These are phyloP conservation scores for Tricholoma sp. DNA, from an alignment of 768 basidiomycete species.

Conservation along the genomic window DNA sequence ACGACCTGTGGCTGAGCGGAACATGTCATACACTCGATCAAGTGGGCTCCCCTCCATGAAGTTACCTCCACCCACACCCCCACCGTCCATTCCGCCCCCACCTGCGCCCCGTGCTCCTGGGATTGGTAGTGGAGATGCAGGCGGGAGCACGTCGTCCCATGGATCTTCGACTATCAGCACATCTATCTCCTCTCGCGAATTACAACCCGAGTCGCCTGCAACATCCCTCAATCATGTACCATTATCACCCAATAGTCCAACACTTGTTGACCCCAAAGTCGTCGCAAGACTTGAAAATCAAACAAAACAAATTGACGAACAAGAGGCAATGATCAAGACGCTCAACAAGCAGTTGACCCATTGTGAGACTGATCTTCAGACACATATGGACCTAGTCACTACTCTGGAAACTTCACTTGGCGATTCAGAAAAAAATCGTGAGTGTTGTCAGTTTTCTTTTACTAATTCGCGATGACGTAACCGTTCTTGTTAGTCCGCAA, in stretches of 20 bases:
- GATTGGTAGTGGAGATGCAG: constrained; percentile 40
- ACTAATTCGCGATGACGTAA: constrained; percentile 1
- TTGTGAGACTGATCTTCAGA: constrained; percentile 86
- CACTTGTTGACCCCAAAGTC: constrained; percentile 50
- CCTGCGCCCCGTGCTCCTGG: constrained; percentile 56
- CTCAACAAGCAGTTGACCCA: constrained; percentile 92
- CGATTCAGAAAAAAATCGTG: constrained; percentile 91
- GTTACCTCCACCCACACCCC: constrained; percentile 83
- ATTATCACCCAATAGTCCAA: constrained; percentile 33
- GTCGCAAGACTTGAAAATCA: constrained; percentile 64
- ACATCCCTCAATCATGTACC: constrained; percentile 53
- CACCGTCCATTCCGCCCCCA: constrained; percentile 82
- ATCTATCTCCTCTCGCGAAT: constrained; percentile 60
- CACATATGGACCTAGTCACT: constrained; percentile 85
- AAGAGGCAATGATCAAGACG: constrained; percentile 88
- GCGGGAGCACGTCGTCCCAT: constrained; percentile 56
- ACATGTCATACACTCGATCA: constrained; percentile 48
- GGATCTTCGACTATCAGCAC: constrained; percentile 49
- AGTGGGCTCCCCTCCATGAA: constrained; percentile 64
- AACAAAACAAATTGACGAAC: constrained; percentile 72
- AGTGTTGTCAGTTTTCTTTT: constrained; percentile 29
- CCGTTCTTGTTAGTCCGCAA: constrained; percentile 63
- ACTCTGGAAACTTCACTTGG: constrained; percentile 82
- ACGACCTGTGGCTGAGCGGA: constrained; percentile 49
- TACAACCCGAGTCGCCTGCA: constrained; percentile 61